Conservation (phyloP, 2,329 filamentous ascomycete species). For the Monilinia aucupariae region DNA sequence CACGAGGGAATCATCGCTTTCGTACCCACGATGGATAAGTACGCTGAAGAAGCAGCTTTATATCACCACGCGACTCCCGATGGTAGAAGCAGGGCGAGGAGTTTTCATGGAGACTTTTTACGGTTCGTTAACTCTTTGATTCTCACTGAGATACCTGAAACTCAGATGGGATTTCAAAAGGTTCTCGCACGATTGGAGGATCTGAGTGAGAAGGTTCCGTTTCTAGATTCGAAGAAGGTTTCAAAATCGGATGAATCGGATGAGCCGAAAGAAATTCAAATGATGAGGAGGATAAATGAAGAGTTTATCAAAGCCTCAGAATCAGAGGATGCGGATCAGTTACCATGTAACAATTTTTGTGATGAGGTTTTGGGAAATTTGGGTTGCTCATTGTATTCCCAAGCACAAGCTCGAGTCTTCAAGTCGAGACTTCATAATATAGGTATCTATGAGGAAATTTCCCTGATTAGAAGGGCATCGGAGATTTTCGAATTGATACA, state of each 20-base stretch:
- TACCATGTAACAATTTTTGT: background rate
- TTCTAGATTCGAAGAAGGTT: background rate
- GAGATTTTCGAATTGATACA: background rate
- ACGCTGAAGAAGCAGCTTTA: background rate
- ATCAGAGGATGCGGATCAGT: background rate
- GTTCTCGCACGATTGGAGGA: background rate
- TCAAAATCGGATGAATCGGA: background rate
- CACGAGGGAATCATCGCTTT: background rate
- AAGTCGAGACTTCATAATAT: background rate
- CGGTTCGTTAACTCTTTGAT: background rate
- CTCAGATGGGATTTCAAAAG: background rate
- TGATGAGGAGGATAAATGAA: background rate
- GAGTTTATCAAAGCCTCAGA: background rate
- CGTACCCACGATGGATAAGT: background rate
- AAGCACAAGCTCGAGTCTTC: background rate
- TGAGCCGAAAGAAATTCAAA: background rate
- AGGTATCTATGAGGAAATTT: background rate
- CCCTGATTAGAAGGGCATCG: background rate
- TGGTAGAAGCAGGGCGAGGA: background rate
- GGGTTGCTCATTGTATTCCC: background rate
- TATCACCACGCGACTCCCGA: background rate
- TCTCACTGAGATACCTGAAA: background rate
- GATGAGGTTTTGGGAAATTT: background rate
- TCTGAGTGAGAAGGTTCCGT: background rate
- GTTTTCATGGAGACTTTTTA: background rate